Conservation (phyloP, 83 land plant genomes). For the Diphasiastrum complanatum region DNA sequence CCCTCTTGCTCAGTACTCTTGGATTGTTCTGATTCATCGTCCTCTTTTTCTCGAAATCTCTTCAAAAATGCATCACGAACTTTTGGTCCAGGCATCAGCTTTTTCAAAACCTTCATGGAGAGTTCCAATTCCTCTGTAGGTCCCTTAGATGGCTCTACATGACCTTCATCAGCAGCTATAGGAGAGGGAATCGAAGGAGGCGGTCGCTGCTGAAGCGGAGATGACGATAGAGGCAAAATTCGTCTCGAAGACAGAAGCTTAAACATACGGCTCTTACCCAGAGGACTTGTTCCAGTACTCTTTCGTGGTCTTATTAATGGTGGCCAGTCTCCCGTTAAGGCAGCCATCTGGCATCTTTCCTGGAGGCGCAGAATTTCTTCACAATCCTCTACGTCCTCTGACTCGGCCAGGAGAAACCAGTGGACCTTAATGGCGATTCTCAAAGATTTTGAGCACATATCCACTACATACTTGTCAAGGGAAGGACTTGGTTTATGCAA, state of each 20-base stretch:
- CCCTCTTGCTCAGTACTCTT: conserved; percentile 50
- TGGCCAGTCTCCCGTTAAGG: conserved; percentile 94
- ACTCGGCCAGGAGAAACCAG: conserved; percentile 95
- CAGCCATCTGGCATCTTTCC: conserved; percentile 94
- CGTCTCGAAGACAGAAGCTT: conserved; percentile 74
- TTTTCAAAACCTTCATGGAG: conserved; percentile 47
- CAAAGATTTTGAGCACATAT: conserved; percentile 85
- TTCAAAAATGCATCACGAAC: conserved; percentile 81
- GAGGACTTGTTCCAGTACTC: conserved; percentile 37
- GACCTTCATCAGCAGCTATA: conserved; percentile 23
- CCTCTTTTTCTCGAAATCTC: conserved; percentile 72
- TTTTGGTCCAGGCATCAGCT: conserved; percentile 80
- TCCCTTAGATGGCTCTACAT: conserved; percentile 21
- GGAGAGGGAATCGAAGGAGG: conserved; percentile 17
- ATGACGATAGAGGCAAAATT: conserved; percentile 67
- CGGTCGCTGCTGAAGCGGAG: conserved; percentile 45
- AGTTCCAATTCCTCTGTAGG: conserved; percentile 44
- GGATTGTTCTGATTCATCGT: conserved; percentile 56
- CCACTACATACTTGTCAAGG: conserved; percentile 87
- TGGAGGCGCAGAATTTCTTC: conserved; percentile 72
- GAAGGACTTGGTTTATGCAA: conserved; percentile 93
- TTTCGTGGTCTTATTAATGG: conserved; percentile 62
- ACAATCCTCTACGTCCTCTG: conserved; percentile 78
- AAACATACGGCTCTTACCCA: conserved; percentile 56
- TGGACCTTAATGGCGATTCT: conserved; percentile 91